Percentiles rank a stretch among this genome's conserved stretches.
These are phyloP conservation scores for Hypoxylon subgilvum DNA, from an alignment of 495 filamentous ascomycete species.

Conservation along the genomic window DNA sequence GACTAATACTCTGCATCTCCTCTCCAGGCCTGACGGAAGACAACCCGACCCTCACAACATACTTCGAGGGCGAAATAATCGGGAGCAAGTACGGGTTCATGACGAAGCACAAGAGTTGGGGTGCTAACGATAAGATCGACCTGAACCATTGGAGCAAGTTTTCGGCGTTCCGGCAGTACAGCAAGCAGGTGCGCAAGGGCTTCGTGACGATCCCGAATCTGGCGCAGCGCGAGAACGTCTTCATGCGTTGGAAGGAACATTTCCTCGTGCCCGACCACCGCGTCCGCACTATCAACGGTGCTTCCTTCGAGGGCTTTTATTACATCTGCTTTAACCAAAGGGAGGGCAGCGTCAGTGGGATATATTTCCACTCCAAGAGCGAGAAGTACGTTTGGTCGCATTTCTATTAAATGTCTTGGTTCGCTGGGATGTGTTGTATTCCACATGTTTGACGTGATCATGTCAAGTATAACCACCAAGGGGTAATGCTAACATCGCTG, in stretches of 20 bases:
- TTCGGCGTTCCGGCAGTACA: constrained; percentile 79
- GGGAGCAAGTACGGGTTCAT: constrained; percentile 92
- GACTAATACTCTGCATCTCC: constrained; percentile 20
- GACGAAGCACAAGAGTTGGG: constrained; percentile 89
- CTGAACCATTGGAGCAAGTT: constrained; percentile 94
- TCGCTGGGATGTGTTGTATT: too few species aligned
- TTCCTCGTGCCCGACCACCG: constrained; percentile 97
- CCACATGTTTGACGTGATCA: too few species aligned
- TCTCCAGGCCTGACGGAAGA: constrained; percentile 84
- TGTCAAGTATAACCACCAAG: too few species aligned
- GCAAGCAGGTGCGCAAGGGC: constrained; percentile 71
- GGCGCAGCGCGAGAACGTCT: constrained; percentile 85
- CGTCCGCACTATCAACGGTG: constrained; percentile 85
- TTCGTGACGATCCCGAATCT: constrained; percentile 66
- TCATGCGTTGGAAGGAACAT: constrained; percentile 99
- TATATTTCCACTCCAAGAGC: constrained; percentile 97
- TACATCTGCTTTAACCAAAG: constrained; percentile 99
- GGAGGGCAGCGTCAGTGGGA: constrained; percentile 81
- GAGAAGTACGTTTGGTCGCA: constrained; percentile 77
- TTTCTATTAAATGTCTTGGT: not conserved
- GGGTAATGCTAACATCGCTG: constrained; percentile 13
- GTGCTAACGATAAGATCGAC: constrained; percentile 89
- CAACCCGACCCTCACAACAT: constrained; percentile 94
- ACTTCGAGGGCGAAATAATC: constrained; percentile 98
- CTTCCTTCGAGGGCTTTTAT: constrained; percentile 98